A percentile compares a stretch with the other conserved stretches of the same genome.
Conservation (phyloP, 495 filamentous ascomycete species). For the Rhypophila decipiens region DNA sequence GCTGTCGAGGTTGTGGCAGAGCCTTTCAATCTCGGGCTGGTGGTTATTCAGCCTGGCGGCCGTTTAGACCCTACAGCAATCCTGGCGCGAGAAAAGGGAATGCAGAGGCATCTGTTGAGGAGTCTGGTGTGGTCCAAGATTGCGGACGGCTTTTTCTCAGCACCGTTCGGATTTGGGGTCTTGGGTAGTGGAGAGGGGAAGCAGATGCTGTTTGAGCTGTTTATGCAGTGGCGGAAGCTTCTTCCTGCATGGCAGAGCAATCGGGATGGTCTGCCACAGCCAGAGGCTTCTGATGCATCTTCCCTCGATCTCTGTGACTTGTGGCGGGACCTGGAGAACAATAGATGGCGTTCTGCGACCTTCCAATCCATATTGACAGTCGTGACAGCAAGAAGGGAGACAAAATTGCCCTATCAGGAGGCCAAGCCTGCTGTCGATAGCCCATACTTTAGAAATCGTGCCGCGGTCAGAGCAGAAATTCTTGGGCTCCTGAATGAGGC, state of each 20-base stretch:
- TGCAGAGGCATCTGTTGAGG: conserved; percentile 13
- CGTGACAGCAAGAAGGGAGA: background rate
- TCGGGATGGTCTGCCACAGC: background rate
- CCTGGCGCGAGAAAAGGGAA: conserved; percentile 3
- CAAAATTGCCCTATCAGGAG: background rate
- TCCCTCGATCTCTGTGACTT: conserved; percentile 10
- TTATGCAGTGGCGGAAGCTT: conserved; percentile 2
- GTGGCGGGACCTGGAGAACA: conserved; percentile 9
- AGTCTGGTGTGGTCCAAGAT: conserved; percentile 19
- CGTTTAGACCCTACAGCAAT: conserved; percentile 11
- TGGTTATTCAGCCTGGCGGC: background rate
- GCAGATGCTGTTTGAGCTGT: conserved; percentile 6
- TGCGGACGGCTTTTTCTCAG: conserved; percentile 20
- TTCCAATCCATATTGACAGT: conserved; percentile 12
- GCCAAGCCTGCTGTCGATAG: background rate
- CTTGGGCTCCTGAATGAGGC: conserved; percentile 1
- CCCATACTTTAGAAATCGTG: conserved; percentile 1
- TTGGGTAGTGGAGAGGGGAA: conserved; percentile 10
- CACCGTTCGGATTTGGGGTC: conserved; percentile 25
- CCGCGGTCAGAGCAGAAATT: background rate
- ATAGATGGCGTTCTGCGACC: conserved; percentile 21
- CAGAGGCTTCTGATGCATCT: background rate
- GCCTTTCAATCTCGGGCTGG: conserved; percentile 9
- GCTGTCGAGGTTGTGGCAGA: conserved; percentile 11
- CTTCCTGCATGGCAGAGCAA: background rate